Percentiles rank a stretch among this genome's conserved stretches.
Evolutionary conservation across 2,329 filamentous ascomycete species (phyloP).

Genomic region (Phialocephala sp.): DNA sequence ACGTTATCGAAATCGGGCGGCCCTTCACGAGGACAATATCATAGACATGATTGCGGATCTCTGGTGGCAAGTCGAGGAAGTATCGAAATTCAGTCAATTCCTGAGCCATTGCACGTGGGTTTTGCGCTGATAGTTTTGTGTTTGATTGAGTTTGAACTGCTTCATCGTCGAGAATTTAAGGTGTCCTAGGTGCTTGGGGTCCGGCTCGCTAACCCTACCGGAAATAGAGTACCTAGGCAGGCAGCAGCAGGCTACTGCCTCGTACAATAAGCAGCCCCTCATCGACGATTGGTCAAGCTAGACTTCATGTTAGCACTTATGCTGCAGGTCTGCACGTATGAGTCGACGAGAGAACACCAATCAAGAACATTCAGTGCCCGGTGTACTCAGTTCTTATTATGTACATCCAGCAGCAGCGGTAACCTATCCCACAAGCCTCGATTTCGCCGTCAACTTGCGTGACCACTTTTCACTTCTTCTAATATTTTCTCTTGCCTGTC

Average conservation of each 20-base stretch:
- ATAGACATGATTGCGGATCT: conserved; percentile 1
- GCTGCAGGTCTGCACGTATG: no score
- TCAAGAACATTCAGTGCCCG: no score
- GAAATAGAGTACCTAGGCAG: not conserved
- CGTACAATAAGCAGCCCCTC: not conserved
- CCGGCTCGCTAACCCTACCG: not conserved
- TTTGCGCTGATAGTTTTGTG: no score
- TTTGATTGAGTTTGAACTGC: not conserved
- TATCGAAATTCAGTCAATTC: not conserved
- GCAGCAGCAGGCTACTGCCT: conserved; percentile 1
- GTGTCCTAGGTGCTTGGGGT: not conserved
- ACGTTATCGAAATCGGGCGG: not conserved
- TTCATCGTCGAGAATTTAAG: not conserved
- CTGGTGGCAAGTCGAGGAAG: not conserved
- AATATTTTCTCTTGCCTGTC: no score
- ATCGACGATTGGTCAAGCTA: not conserved
- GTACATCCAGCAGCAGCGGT: no score
- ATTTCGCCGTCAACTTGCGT: no score
- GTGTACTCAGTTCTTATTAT: no score
- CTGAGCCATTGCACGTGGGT: not conserved
- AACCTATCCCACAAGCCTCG: no score
- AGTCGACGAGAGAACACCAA: no score
- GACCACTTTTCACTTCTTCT: no score
- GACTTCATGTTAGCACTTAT: not conserved
- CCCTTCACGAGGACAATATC: not conserved